Base-by-base conservation (phyloP, 2,329 filamentous ascomycete species). In the Ceratocystis colombiana region DNA sequence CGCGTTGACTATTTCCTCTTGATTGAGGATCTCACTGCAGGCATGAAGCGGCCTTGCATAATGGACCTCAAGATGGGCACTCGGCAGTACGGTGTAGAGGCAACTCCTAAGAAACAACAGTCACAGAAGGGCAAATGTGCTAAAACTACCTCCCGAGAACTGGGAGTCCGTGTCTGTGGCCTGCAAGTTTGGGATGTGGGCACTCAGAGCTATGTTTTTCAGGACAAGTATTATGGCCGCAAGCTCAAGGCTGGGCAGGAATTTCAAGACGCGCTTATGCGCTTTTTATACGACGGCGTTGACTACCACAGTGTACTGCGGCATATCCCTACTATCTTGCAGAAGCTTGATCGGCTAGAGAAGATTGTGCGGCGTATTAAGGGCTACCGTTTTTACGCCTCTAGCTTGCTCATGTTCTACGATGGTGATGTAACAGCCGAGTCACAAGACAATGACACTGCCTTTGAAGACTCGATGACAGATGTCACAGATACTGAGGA, bases 41-140 rank as follows among this genome's bases (percentile, higher is more conserved):
- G 93, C 44, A 97, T 99, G 94, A 92, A 90, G 73, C 86, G 89
- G 63, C 94, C 94, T 4, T 97, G 94, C 76, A 96, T 99, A 68
- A 88, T 99, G 75, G 94, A 99, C 73, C 80, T 99, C 69, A 99
- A 99, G 74, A 99, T 99, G 94, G 94, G 94, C 22, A 99, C 94
- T 6, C 87, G 94, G 1, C 94, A 99, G 73, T 97, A 96, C 74
- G 94, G 94, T 6, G 85, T 97, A 12, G 92, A 97, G 71, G 94
- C 94, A 1, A 86, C 83, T 64, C 86, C 90, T 55, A 96, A 96
- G 79, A 99, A 99, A 75, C 89, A 92, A 72, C 86, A 88, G 68
- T 97, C 94, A 0, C 94, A 99, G 75, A 85, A 90, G 67, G 87
- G 90, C 71, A 99, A 99, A 75, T 97, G 94, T 75, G 88, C 89